These are phyloP conservation scores for Brassica cretica DNA, from an alignment of 345 rosid genomes.

Conservation along the genomic window DNA sequence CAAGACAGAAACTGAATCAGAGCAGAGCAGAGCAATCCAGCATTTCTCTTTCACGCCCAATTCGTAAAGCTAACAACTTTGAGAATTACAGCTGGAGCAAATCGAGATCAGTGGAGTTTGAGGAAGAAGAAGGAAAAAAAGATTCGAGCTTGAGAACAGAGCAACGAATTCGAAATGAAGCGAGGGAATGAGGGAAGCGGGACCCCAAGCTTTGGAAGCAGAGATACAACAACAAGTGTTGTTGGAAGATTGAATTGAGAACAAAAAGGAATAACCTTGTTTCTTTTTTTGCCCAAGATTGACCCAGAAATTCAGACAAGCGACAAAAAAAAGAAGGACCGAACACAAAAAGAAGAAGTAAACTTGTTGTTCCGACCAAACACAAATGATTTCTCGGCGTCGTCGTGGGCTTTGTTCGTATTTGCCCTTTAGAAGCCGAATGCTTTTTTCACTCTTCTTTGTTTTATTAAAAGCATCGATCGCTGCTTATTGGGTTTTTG, in stretches of 20 bases:
- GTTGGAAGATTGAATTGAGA: conserved; percentile 39
- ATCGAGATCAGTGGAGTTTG: conserved; percentile 60
- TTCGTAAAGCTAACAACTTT: conserved; percentile 38
- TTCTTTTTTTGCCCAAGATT: conserved; percentile 22
- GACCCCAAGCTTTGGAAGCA: conserved; percentile 45
- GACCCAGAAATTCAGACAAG: conserved; percentile 51
- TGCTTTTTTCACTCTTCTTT: conserved; percentile 24
- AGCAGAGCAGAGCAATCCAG: conserved; percentile 31
- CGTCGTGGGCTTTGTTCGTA: conserved; percentile 21
- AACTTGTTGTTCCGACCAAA: conserved; percentile 29
- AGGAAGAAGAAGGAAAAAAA: not conserved
- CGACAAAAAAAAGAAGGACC: conserved; percentile 9
- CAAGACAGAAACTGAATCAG: conserved; percentile 45
- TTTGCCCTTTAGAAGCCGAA: conserved; percentile 36
- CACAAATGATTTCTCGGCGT: conserved; percentile 37
- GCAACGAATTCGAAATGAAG: conserved; percentile 36
- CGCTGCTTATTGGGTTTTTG: not conserved
- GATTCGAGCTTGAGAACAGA: conserved; percentile 51
- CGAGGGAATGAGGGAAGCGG: conserved; percentile 46
- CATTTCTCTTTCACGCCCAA: conserved; percentile 33
- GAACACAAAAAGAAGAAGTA: conserved; percentile 21
- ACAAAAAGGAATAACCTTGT: conserved; percentile 36
- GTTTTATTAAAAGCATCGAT: not conserved
- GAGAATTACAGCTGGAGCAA: conserved; percentile 45
- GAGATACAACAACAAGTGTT: conserved; percentile 26